Conservation (phyloP, 225 moss, liverwort and hornwort genomes). For the Anthoceros angustus region DNA sequence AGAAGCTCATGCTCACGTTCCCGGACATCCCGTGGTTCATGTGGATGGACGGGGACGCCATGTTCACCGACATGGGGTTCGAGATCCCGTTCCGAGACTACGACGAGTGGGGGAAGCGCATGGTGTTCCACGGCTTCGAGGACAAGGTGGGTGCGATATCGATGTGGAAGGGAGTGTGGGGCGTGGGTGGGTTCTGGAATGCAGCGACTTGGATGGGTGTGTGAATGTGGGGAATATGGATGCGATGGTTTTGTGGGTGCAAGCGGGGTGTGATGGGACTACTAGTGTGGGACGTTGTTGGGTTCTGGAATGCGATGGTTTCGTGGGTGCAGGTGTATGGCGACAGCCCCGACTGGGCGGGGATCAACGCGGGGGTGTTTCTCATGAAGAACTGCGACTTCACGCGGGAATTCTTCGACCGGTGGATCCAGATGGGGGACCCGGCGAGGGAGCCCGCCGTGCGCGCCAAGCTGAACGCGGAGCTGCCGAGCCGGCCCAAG, state of each 20-base stretch:
- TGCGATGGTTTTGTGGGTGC: no score
- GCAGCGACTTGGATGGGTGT: no score
- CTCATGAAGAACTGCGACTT: constrained; percentile 77
- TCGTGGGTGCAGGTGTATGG: constrained; percentile 5
- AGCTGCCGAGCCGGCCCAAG: constrained; percentile 13
- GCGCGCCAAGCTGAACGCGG: constrained; percentile 9
- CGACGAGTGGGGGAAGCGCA: constrained; percentile 10
- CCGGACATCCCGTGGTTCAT: constrained; percentile 23
- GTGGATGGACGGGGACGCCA: constrained; percentile 20
- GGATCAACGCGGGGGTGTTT: constrained; percentile 44
- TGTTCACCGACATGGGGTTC: constrained; percentile 24
- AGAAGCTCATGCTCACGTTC: constrained; percentile 15
- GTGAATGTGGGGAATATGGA: no score
- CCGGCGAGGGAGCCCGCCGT: constrained; percentile 14
- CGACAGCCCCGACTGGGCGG: constrained; percentile 19
- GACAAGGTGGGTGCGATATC: constrained; percentile 8
- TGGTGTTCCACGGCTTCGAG: constrained; percentile 25
- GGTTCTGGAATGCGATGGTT: no score
- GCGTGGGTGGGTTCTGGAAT: no score
- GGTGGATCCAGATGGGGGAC: constrained; percentile 45
- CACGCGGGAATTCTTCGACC: constrained; percentile 62
- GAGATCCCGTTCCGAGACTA: constrained; percentile 29
- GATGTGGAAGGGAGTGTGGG: no score
- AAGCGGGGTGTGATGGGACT: no score
- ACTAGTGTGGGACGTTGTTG: no score